phyloP scores from a whole-genome alignment of 345 rosid genomes.

The Erysimum cheiranthoides region DNA sequence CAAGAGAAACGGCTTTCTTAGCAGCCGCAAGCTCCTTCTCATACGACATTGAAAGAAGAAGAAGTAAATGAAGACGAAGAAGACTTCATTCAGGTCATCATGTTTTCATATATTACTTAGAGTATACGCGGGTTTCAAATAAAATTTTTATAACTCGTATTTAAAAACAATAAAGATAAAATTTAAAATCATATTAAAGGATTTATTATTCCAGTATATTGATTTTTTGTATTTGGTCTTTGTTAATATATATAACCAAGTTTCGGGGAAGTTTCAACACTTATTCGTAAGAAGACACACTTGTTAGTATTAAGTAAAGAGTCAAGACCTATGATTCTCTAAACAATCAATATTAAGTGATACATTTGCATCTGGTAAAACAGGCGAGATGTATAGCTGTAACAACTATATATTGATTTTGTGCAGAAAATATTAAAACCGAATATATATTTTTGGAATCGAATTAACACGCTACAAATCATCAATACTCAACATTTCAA shows the following conservation, averaged over 20 bases:
- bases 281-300: background rate
- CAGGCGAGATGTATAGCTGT: background rate
- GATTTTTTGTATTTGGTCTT: background rate
- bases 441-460: background rate
- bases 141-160: too few relatives aligned
- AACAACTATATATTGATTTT: background rate
- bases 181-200: too few relatives aligned
- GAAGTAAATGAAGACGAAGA: background rate
- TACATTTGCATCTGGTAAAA: background rate
- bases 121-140: too few relatives aligned
- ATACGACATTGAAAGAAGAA: constrained; percentile 26
- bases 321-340: background rate
- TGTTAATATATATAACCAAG: constrained; percentile 12
- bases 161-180: too few relatives aligned
- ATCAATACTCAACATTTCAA: background rate
- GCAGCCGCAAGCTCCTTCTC: constrained; percentile 43
- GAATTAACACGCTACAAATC: constrained; percentile 8
- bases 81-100: background rate
- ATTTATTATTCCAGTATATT: background rate
- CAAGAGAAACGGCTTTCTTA: constrained; percentile 78
- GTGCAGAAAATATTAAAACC: background rate
- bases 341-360: background rate
- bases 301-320: too few relatives aligned
- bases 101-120: background rate
- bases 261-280: constrained; percentile 12